Percentiles rank a stretch among this genome's conserved stretches.
Evolutionary conservation across 257 asterid species (phyloP).

Genomic region (Gentiana macrophylla): DNA sequence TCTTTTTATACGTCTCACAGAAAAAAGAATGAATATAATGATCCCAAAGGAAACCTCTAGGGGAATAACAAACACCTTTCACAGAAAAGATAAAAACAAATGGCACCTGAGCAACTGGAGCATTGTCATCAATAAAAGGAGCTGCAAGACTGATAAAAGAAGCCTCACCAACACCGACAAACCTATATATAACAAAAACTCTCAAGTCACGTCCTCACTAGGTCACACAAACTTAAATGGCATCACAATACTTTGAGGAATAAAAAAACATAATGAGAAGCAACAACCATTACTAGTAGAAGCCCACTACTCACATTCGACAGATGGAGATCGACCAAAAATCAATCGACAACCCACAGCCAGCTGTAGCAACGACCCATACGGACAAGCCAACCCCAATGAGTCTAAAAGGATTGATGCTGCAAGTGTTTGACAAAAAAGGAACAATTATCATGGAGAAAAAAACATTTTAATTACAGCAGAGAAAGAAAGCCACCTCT

Average conservation of each 20-base stretch:
- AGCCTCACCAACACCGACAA: constrained; percentile 99
- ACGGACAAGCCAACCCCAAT: constrained; percentile 90
- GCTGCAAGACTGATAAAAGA: constrained; percentile 96
- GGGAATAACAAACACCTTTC: not conserved
- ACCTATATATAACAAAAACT: constrained; percentile 29
- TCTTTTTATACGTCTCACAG: not conserved
- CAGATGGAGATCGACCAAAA: constrained; percentile 72
- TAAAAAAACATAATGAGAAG: constrained; percentile 10
- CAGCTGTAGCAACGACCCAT: constrained; percentile 80
- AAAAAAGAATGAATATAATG: not conserved
- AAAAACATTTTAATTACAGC: not conserved
- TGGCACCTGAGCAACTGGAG: constrained; percentile 75
- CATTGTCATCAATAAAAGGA: constrained; percentile 97
- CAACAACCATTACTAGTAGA: not conserved
- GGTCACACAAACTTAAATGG: constrained; percentile 1
- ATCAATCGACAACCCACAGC: constrained; percentile 75
- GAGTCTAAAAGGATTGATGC: constrained; percentile 92
- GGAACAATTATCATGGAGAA: constrained; percentile 1
- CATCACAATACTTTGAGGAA: too few relatives aligned
- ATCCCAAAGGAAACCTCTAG: not conserved
- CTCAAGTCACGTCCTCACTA: not conserved
- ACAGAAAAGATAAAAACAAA: not conserved
- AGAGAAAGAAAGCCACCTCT: constrained; percentile 2
- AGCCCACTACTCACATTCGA: constrained; percentile 67
- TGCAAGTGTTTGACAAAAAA: constrained; percentile 29